These are phyloP conservation scores for Hypoxylon cercidicola DNA, from an alignment of 495 filamentous ascomycete species.

Conservation along the genomic window DNA sequence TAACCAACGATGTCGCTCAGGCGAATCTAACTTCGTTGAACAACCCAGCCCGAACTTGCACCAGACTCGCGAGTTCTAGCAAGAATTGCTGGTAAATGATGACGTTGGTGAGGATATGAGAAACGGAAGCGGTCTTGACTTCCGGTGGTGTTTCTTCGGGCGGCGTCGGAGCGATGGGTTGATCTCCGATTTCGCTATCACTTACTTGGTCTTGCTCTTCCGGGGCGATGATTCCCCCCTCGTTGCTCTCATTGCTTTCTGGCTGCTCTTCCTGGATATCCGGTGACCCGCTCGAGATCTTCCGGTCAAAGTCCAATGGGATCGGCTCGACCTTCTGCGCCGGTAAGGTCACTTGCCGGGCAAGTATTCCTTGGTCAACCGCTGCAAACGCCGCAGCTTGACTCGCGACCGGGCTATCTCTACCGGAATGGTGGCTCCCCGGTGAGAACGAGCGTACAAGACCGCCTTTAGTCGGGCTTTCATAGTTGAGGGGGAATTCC, in stretches of 20 bases:
- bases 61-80: slow-evolving; percentile 84
- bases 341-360: slow-evolving; percentile 54
- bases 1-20: slow-evolving; percentile 35
- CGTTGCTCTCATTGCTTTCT: slow-evolving; percentile 31
- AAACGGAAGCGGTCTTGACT: slow-evolving; percentile 71
- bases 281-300: slow-evolving; percentile 32
- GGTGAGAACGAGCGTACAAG: slow-evolving; percentile 52
- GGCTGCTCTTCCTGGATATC: slow-evolving; percentile 37
- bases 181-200: slow-evolving; percentile 53
- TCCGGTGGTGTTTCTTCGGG: slow-evolving; percentile 38
- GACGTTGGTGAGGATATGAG: slow-evolving; percentile 86
- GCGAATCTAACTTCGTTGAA: slow-evolving; percentile 86
- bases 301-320: slow-evolving; percentile 50
- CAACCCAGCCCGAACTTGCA: slow-evolving; percentile 84
- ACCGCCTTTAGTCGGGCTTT: slow-evolving; percentile 44
- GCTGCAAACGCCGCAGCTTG: slow-evolving; percentile 63
- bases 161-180: slow-evolving; percentile 35
- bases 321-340: slow-evolving; percentile 51
- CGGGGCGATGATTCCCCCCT: slow-evolving; percentile 39
- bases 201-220: slow-evolving; percentile 49
- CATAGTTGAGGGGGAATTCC: slow-evolving; percentile 44
- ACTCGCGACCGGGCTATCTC: slow-evolving; percentile 47
- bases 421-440: slow-evolving; percentile 42
- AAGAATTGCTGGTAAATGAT: slow-evolving; percentile 85
- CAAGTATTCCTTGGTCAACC: slow-evolving; percentile 63